Conservation (phyloP, 1,284 basidiomycete genomes). For the Rhodotorula sp. region DNA sequence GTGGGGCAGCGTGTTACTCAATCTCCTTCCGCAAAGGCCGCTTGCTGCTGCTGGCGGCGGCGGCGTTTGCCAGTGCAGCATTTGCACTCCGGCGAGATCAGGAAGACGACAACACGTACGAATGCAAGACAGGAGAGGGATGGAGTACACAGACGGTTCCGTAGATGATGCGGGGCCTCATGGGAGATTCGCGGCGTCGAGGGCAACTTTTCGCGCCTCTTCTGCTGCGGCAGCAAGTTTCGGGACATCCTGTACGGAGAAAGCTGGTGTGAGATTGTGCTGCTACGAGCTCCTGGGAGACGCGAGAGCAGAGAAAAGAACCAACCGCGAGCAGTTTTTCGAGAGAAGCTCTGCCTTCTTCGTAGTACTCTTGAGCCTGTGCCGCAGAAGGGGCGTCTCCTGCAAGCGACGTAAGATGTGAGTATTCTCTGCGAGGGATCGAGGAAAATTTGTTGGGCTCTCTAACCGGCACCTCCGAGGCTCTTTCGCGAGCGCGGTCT, state of each 20-base stretch:
- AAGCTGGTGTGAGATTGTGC: no score
- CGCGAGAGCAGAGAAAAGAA: not conserved
- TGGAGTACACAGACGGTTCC: not conserved
- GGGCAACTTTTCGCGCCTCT: slow-evolving; percentile 23
- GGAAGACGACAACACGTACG: not conserved
- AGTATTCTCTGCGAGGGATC: not conserved
- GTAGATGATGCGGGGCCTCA: not conserved
- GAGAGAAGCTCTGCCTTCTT: slow-evolving; percentile 11
- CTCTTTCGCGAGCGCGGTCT: slow-evolving; percentile 24
- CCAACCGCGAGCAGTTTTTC: slow-evolving; percentile 22
- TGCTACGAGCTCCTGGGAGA: not conserved
- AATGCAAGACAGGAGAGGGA: no score
- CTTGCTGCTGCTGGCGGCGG: not conserved
- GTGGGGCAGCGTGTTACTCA: not conserved
- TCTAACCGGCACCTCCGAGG: slow-evolving; percentile 16
- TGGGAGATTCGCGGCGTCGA: slow-evolving; percentile 19
- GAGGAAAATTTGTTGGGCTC: not conserved
- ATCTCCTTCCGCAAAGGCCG: not conserved
- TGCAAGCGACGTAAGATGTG: not conserved
- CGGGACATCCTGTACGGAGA: slow-evolving; percentile 15
- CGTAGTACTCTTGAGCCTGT: slow-evolving; percentile 27
- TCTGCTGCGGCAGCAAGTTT: slow-evolving; percentile 23
- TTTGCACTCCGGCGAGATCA: not conserved
- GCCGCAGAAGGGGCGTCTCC: slow-evolving; percentile 13
- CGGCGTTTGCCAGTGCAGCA: not conserved